A percentile compares a stretch with the other conserved stretches of the same genome.
Conservation (phyloP, 2,329 filamentous ascomycete species). For the Nemania serpens region DNA sequence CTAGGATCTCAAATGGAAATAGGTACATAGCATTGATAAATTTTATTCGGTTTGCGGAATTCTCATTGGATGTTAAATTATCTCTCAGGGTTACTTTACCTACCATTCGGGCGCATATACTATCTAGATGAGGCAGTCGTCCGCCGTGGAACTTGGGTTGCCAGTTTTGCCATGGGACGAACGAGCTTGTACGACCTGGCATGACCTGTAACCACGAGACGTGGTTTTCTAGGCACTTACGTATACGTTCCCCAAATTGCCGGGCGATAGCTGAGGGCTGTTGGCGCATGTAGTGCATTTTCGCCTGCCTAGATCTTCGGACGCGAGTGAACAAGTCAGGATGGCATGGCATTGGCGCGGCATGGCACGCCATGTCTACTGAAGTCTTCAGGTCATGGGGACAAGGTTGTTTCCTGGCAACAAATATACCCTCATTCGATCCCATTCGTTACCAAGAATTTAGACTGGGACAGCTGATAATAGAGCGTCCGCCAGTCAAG, state of each 20-base stretch:
- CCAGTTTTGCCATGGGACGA: background rate
- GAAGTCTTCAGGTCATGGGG: background rate
- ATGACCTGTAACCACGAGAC: background rate
- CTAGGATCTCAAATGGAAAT: background rate
- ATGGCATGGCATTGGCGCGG: background rate
- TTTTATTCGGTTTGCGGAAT: conserved; percentile 4
- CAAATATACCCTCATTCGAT: background rate
- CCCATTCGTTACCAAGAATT: conserved; percentile 17
- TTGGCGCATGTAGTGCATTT: conserved; percentile 5
- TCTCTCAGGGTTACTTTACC: background rate
- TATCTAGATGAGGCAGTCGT: conserved; percentile 1
- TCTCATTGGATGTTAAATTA: conserved; percentile 18
- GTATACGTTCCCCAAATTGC: background rate
- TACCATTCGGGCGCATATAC: background rate
- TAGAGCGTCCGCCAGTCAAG: background rate
- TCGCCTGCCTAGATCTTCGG: background rate
- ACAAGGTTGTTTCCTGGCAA: conserved; percentile 3
- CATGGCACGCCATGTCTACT: background rate
- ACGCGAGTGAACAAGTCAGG: conserved; percentile 6
- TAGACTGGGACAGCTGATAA: conserved; percentile 11
- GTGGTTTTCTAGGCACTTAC: background rate
- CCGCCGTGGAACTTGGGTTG: background rate
- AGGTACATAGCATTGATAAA: background rate
- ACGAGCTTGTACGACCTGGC: no score
- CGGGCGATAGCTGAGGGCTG: conserved; percentile 6